These are phyloP conservation scores for Cryphonectria naterciae DNA, from an alignment of 2,329 filamentous ascomycete genomes.

Conservation along the genomic window DNA sequence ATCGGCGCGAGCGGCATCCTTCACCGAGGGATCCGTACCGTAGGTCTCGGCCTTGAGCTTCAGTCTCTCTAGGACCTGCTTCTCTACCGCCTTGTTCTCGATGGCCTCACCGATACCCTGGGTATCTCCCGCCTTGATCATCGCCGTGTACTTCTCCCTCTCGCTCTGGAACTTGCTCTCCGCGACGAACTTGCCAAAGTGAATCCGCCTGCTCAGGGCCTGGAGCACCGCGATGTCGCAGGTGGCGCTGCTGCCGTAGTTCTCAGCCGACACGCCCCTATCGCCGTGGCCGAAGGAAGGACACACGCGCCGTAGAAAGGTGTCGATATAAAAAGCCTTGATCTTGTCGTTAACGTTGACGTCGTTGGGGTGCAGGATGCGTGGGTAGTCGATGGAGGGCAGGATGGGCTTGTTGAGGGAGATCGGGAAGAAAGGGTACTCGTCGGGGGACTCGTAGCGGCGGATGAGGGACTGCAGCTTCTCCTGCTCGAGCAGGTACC, in stretches of 20 bases:
- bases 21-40: constrained; percentile 79
- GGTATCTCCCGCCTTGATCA: constrained; percentile 82
- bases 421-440: constrained; percentile 90
- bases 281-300: constrained; percentile 76
- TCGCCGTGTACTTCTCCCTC: constrained; percentile 73
- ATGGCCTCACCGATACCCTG: constrained; percentile 86
- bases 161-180: constrained; percentile 93
- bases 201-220: constrained; percentile 85
- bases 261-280: constrained; percentile 84
- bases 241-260: constrained; percentile 91
- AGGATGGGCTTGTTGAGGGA: constrained; percentile 80
- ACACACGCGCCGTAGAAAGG: constrained; percentile 84
- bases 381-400: constrained; percentile 84
- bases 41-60: constrained; percentile 91
- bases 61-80: constrained; percentile 86
- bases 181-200: constrained; percentile 98
- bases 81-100: constrained; percentile 85
- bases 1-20: constrained; percentile 50
- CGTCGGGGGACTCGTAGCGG: constrained; percentile 93
- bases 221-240: constrained; percentile 91
- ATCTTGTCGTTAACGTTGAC: constrained; percentile 91
- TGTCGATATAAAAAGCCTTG: constrained; percentile 80
- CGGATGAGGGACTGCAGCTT: constrained; percentile 89
- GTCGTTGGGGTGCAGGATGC: constrained; percentile 82
- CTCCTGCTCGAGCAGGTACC: constrained; percentile 90